phyloP scores from a whole-genome alignment of 2,329 filamentous ascomycete species.

The Didymella glomerata region DNA sequence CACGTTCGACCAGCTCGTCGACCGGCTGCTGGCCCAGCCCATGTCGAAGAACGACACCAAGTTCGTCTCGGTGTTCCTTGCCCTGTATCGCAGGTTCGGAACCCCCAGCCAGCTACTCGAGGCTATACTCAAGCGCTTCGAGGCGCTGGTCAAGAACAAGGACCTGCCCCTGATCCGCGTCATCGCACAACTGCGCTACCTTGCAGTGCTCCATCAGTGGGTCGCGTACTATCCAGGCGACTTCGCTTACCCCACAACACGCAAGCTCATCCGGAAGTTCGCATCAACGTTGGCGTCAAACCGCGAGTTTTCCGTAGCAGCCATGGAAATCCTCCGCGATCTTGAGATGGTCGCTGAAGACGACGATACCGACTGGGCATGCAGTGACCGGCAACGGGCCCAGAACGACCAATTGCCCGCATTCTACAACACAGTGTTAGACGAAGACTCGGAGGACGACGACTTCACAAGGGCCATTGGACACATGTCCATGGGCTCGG shows the following conservation, averaged over 20 bases:
- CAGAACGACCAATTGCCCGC: slow-evolving; percentile 54
- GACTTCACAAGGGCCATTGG: slow-evolving; percentile 45
- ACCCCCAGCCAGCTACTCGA: slow-evolving; percentile 80
- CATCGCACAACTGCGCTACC: slow-evolving; percentile 81
- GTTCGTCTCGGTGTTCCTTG: slow-evolving; percentile 88
- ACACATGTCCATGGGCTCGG: slow-evolving; percentile 41
- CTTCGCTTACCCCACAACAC: slow-evolving; percentile 81
- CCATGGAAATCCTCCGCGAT: slow-evolving; percentile 83
- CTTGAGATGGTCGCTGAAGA: slow-evolving; percentile 81
- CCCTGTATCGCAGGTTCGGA: slow-evolving; percentile 92
- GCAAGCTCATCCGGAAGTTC: slow-evolving; percentile 76
- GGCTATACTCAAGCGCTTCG: slow-evolving; percentile 79
- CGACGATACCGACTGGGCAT: slow-evolving; percentile 94
- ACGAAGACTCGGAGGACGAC: slow-evolving; percentile 50
- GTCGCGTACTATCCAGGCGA: slow-evolving; percentile 89
- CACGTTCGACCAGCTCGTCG: slow-evolving; percentile 68
- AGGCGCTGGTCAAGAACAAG: slow-evolving; percentile 72
- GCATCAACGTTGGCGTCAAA: slow-evolving; percentile 76
- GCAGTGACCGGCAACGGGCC: slow-evolving; percentile 71
- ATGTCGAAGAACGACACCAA: slow-evolving; percentile 89
- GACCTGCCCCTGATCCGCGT: slow-evolving; percentile 77
- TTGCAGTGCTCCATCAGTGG: slow-evolving; percentile 88
- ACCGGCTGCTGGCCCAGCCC: slow-evolving; percentile 82
- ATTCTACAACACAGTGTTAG: slow-evolving; percentile 53
- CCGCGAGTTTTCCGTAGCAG: slow-evolving; percentile 83